phyloP scores from a whole-genome alignment of 2,329 filamentous ascomycete genomes.

The Aspergillus fumigatus region DNA sequence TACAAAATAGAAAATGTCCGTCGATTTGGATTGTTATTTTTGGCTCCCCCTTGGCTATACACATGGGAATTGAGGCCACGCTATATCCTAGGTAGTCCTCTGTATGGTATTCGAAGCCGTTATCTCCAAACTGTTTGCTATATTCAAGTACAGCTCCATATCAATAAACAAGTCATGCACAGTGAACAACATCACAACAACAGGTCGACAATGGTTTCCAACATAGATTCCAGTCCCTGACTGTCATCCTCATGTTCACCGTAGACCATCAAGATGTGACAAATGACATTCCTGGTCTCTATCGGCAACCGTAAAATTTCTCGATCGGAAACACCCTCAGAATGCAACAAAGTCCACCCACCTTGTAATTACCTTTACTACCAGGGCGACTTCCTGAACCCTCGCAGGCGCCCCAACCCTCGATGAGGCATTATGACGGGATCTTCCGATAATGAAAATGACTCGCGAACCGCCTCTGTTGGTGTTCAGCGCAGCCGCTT shows the following conservation, averaged over 20 bases:
- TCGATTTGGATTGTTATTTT: background rate
- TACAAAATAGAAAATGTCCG: background rate
- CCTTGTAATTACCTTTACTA: background rate
- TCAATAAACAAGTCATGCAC: background rate
- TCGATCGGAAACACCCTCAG: background rate
- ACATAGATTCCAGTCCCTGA: background rate
- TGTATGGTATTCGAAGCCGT: background rate
- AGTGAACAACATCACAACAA: background rate
- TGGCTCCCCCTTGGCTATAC: background rate
- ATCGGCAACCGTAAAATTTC: constrained; percentile 23
- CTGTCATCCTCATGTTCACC: background rate
- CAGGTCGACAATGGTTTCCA: background rate
- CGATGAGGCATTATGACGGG: constrained; percentile 19
- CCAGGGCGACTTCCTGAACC: background rate
- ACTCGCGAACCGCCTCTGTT: constrained; percentile 46
- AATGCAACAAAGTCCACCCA: background rate
- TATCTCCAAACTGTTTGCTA: background rate
- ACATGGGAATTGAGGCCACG: background rate
- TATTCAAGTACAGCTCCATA: background rate
- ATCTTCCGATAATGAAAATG: constrained; percentile 31
- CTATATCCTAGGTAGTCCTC: background rate
- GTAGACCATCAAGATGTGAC: background rate
- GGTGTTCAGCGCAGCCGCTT: constrained; percentile 34
- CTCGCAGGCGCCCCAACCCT: background rate
- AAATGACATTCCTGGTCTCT: constrained; percentile 9